Evolutionary conservation across 2,329 filamentous ascomycete species (phyloP), one percentile per base, ranked within the genome.

Genomic region (Talaromyces atroroseus): DNA sequence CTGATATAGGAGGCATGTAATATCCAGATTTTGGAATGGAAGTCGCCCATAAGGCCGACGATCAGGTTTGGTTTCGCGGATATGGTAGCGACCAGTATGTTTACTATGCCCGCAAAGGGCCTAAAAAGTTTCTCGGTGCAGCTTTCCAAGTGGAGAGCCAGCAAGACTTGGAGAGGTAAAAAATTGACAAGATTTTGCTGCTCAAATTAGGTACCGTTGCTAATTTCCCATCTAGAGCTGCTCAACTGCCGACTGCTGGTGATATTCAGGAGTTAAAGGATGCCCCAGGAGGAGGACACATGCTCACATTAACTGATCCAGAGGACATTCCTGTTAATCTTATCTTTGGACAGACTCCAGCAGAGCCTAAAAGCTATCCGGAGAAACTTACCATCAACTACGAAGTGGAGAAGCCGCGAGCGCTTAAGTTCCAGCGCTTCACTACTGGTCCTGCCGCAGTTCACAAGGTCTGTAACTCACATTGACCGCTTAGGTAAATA

Each of bases 61-160:
- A 59, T 2, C 40, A 60, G n/a, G 36, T 61, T 7, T 64, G 60
- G 61, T 68, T 56, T 40, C 51, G 52, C 10, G 62, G 63, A 10
- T 64, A 62, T 49, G 63, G 59, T 34, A 59, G 51, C 5, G 63
- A 62, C 40, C 59, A 50, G 26, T 68, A 62, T 42, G 59, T 62
- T 2, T 64, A 62, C 32, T 65, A 66, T 53, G 65, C 65, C 1
- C 49, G 49, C 5, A 66, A 71, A 52, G 74, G 74, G 12, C 64
- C 69, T 24, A 72, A 71, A 60, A 65, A 72, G 42, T 76, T 72
- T 59, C 66, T 78, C 1, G 76, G 76, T 5, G 76, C 73, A 1
- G 63, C 70, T 0, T 79, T 74, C 59, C 65, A 72, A 52, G 76
- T 78, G 20, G 75, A 77, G 54, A 68, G 63, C 11, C 65, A 68